Evolutionary conservation across 352 stramenopile genomes (phyloP).

Genomic region (Globisporangium ultimum): DNA sequence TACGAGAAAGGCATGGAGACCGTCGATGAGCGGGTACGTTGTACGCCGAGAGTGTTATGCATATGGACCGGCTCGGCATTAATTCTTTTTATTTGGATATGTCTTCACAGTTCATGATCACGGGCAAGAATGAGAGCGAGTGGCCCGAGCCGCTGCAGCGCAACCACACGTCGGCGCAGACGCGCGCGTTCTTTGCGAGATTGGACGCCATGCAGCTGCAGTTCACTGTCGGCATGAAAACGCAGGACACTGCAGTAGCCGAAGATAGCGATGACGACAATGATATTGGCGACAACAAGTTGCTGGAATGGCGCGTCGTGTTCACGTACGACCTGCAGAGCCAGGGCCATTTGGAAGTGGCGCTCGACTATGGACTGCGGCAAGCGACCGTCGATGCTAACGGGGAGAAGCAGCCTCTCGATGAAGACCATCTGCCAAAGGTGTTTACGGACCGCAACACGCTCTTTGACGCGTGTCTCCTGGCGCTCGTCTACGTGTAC

Average conservation of each 20-base stretch:
- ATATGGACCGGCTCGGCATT: no score
- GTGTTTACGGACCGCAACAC: constrained; percentile 46
- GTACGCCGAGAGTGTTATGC: neutral
- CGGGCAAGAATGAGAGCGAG: constrained; percentile 27
- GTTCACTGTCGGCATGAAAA: constrained; percentile 47
- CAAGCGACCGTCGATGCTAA: constrained; percentile 10
- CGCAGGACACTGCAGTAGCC: constrained; percentile 14
- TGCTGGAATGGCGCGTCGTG: constrained; percentile 56
- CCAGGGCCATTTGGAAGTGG: constrained; percentile 67
- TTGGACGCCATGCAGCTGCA: constrained; percentile 62
- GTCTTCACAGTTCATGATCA: constrained; percentile 37
- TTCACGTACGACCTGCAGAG: constrained; percentile 71
- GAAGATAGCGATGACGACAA: neutral
- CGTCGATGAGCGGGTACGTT: constrained; percentile 17
- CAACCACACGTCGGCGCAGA: constrained; percentile 25
- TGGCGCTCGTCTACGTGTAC: constrained; percentile 39
- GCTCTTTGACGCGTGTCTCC: constrained; percentile 39
- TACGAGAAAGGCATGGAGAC: constrained; percentile 23
- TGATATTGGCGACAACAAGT: constrained; percentile 11
- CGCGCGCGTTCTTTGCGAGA: constrained; percentile 58
- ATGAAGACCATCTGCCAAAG: constrained; percentile 29
- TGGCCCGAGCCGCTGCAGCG: constrained; percentile 51
- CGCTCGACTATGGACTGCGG: constrained; percentile 46
- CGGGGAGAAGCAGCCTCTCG: neutral
- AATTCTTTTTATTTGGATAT: no score